phyloP scores from a whole-genome alignment of 306 rosid species.

The Abrus pulchellus region DNA sequence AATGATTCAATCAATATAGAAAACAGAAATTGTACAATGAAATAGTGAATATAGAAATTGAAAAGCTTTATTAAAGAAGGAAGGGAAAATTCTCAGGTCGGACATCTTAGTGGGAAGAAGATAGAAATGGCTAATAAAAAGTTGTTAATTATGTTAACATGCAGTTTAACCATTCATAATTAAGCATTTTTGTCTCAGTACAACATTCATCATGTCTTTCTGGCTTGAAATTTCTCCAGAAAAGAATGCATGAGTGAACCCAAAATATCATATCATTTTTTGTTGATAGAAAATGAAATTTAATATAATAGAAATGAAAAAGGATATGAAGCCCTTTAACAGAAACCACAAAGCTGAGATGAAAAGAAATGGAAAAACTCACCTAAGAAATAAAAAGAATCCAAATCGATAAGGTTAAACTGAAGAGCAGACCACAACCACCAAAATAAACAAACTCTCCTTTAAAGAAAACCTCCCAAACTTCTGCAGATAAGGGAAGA shows the following conservation, averaged over 20 bases:
- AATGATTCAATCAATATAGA: conserved; percentile 19
- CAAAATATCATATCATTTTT: neutral
- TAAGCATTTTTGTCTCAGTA: conserved; percentile 9
- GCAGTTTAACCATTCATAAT: conserved; percentile 14
- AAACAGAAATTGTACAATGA: neutral
- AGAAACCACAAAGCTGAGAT: neutral
- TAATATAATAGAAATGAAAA: neutral
- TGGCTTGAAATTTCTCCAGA: neutral
- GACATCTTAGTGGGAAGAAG: neutral
- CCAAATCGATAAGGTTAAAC: neutral
- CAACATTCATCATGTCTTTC: conserved; percentile 1
- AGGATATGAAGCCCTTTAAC: neutral
- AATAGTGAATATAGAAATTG: neutral
- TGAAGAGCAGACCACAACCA: neutral
- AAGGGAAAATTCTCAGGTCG: neutral
- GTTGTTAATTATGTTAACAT: neutral
- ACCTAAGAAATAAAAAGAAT: neutral
- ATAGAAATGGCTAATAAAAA: neutral
- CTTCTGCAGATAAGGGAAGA: neutral
- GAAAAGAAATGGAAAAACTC: neutral
- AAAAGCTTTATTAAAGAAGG: neutral
- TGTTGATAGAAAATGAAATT: neutral
- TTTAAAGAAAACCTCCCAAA: neutral
- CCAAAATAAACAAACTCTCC: neutral
- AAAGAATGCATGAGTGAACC: neutral